A percentile compares a stretch with the other conserved stretches of the same genome.
These are phyloP conservation scores for Pelargonium myrrhifolium DNA, from an alignment of 441 rosid species.

Conservation along the genomic window DNA sequence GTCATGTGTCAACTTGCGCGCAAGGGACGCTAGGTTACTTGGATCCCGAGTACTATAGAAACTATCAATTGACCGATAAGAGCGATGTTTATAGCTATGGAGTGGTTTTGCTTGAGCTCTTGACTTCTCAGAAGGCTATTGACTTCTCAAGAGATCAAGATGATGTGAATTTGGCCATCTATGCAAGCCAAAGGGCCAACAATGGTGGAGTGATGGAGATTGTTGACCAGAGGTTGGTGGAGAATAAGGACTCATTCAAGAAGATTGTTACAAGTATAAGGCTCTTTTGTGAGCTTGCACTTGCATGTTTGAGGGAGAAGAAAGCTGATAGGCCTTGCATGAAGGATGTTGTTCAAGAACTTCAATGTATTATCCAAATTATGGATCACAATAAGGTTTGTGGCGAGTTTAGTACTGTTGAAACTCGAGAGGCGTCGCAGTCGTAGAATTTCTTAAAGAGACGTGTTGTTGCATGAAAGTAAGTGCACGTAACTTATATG, in stretches of 20 bases:
- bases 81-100: conserved; percentile 77
- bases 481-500: no score
- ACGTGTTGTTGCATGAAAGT: no score
- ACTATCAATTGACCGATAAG: conserved; percentile 52
- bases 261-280: conserved; percentile 24
- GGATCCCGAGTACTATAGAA: conserved; percentile 62
- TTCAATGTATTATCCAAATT: conserved; percentile 34
- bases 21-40: conserved; percentile 70
- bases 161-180: conserved; percentile 53
- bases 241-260: conserved; percentile 17
- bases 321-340: conserved; percentile 53
- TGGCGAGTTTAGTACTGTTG: background rate
- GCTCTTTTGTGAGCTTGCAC: conserved; percentile 42
- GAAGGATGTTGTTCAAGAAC: conserved; percentile 47
- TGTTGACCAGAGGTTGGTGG: conserved; percentile 36
- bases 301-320: conserved; percentile 50
- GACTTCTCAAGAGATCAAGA: conserved; percentile 50
- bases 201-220: conserved; percentile 40
- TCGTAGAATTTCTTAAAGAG: no score
- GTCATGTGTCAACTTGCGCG: conserved; percentile 65
- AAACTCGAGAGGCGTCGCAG: no score
- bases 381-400: background rate
- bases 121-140: conserved; percentile 58
- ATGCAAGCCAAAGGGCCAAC: conserved; percentile 36
- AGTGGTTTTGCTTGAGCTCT: conserved; percentile 53